Base-by-base conservation (phyloP, 2,329 filamentous ascomycete species). In the Aspergillus viridinutans region DNA sequence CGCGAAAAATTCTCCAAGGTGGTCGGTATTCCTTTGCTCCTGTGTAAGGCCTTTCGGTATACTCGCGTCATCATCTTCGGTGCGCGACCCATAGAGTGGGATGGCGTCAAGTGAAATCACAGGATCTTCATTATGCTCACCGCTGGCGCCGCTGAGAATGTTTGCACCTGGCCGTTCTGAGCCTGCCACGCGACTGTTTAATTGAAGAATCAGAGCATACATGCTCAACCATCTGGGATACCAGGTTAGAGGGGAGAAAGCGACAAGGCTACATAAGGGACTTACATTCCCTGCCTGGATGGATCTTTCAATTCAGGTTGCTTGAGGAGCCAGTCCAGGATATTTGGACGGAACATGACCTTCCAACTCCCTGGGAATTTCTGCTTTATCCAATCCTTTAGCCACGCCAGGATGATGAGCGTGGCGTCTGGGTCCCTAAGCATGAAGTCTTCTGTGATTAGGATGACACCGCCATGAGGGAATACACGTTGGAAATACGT, bases 391-490 rank as follows among this genome's bases (percentile, higher is more conserved):
- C 53, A 64, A 0, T 62, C 58, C 21, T 54, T 53, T 53, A 77
- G 74, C 75, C 74, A 78, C 17, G 59, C 58, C n/a, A 78, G 55
- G 2, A 76, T 66, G 4, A 69, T 60, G 1, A 73, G 49, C 1
- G 72, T 65, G 21, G 57, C 64, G 20, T 69, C 60, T 0, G 69
- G 63, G 7, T 74, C 66, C 47, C 59, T 53, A 58, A 70, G 32
- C 54, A 76, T 70, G 12, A 74, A 64, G 48, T 76, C 75, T 57
- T 78, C 75, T 1, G 76, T 76, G 17, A 79, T 58, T 6, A 79
- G 66, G 26, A 76, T 67, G 1, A 71, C 71, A 8, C 61, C 64
- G 7, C 75, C 75, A 49, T 68, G 59, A 6, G 72, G 71, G 29
- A 78, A 77, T 4, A 78, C 58, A 14, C 72, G 69, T 56, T 74